A percentile compares a stretch with the other conserved stretches of the same genome.
Conservation (phyloP, 2,329 filamentous ascomycete genomes). For the Albophoma yamanashiensis region DNA sequence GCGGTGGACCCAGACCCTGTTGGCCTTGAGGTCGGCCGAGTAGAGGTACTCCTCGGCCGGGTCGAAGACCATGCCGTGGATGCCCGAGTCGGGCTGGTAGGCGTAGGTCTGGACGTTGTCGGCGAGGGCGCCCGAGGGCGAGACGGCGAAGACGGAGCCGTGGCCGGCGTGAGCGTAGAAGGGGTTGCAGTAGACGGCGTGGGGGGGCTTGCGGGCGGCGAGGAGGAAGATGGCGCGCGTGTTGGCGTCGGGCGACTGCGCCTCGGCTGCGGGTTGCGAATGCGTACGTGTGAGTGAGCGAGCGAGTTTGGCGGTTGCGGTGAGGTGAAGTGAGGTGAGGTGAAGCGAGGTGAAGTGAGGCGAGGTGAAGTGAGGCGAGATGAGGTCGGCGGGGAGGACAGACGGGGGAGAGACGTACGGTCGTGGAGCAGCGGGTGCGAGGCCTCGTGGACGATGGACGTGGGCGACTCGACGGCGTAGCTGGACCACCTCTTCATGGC, state of each 20-base stretch:
- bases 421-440: constrained; percentile 70
- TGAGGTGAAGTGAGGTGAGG: no score
- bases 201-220: constrained; percentile 65
- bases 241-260: constrained; percentile 60
- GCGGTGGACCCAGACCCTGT: constrained; percentile 77
- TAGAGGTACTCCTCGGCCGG: constrained; percentile 64
- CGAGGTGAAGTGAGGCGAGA: no score
- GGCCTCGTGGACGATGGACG: constrained; percentile 62
- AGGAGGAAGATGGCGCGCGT: constrained; percentile 85
- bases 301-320: not conserved
- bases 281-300: not conserved
- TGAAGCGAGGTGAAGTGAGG: no score
- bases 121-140: constrained; percentile 42
- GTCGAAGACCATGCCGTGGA: constrained; percentile 78
- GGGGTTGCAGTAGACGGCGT: constrained; percentile 79
- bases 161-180: constrained; percentile 81
- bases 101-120: constrained; percentile 62
- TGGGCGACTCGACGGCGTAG: constrained; percentile 65
- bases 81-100: constrained; percentile 58
- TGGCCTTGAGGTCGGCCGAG: constrained; percentile 66
- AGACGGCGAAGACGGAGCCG: constrained; percentile 65
- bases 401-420: constrained; percentile 59
- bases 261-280: constrained; percentile 45
- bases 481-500: constrained; percentile 93
- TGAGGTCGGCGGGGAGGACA: no score